Conservation (phyloP, 2,329 filamentous ascomycete species). For the Gremmenia infestans region DNA sequence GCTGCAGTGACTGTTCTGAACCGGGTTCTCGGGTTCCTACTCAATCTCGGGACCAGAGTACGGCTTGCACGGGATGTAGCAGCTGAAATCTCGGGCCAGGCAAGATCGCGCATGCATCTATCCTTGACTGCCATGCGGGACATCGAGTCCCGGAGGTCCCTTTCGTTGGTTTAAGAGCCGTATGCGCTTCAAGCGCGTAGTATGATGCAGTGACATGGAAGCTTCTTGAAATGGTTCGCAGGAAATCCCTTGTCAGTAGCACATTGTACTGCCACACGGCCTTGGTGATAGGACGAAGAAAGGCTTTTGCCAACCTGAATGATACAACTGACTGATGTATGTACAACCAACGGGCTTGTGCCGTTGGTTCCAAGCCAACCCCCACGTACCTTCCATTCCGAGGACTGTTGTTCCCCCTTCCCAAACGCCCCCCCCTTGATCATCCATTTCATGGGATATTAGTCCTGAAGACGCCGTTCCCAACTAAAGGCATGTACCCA, state of each 20-base stretch:
- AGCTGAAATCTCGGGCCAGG: neutral
- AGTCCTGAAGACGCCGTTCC: conserved; percentile 11
- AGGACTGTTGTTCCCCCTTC: conserved; percentile 2
- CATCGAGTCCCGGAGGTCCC: neutral
- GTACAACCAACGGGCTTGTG: conserved; percentile 5
- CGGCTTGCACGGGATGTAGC: conserved; percentile 3
- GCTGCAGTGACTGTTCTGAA: neutral
- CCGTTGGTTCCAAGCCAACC: neutral
- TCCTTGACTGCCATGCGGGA: neutral
- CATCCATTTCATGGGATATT: neutral
- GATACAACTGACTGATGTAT: conserved; percentile 6
- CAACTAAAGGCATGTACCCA: neutral
- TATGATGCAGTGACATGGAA: neutral
- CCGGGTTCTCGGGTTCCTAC: conserved; percentile 5
- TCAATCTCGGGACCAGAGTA: neutral
- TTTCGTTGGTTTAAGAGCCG: neutral
- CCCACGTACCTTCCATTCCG: conserved; percentile 1
- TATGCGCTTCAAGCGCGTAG: neutral
- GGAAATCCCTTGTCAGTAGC: conserved; percentile 14
- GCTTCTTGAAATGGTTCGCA: conserved; percentile 2
- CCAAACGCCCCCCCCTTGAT: conserved; percentile 14
- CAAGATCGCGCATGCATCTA: neutral
- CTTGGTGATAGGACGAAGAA: conserved; percentile 4
- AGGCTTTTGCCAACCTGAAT: conserved; percentile 2
- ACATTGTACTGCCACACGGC: conserved; percentile 24